A percentile compares a stretch with the other conserved stretches of the same genome.
phyloP scores from a whole-genome alignment of 345 rosid species.

The Melastoma malabathricum region DNA sequence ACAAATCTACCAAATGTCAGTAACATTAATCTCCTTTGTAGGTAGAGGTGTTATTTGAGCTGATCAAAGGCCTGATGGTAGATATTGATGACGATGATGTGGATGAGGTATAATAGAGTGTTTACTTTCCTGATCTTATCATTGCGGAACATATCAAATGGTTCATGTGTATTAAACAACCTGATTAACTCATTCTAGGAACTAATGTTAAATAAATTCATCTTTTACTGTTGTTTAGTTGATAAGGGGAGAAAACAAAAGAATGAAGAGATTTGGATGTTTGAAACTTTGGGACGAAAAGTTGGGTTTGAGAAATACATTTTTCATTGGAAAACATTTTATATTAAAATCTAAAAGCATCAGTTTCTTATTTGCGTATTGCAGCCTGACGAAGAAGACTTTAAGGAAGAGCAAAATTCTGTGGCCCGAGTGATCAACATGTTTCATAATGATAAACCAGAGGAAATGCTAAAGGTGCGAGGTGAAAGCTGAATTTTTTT shows the following conservation, averaged over 20 bases:
- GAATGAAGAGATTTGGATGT: too few relatives aligned
- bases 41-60: slow-evolving; percentile 79
- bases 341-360: too few relatives aligned
- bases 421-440: slow-evolving; percentile 80
- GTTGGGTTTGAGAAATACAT: too few relatives aligned
- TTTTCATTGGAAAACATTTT: too few relatives aligned
- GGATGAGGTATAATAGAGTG: slow-evolving; percentile 42
- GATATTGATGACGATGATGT: slow-evolving; percentile 48
- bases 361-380: background rate
- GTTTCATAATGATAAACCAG: slow-evolving; percentile 63
- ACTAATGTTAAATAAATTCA: background rate
- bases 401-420: slow-evolving; percentile 81
- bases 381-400: slow-evolving; percentile 85
- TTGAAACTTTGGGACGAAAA: too few relatives aligned
- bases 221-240: too few relatives aligned
- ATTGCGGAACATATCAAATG: too few relatives aligned
- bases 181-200: too few relatives aligned
- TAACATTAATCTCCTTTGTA: slow-evolving; percentile 14
- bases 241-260: too few relatives aligned
- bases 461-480: slow-evolving; percentile 76
- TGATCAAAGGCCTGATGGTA: slow-evolving; percentile 80
- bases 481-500: background rate
- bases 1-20: too few relatives aligned
- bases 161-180: too few relatives aligned
- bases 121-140: background rate